Percentiles rank a stretch among this genome's conserved stretches.
Conservation (phyloP, 1,139 yeast species). For the Pichia sp. region DNA sequence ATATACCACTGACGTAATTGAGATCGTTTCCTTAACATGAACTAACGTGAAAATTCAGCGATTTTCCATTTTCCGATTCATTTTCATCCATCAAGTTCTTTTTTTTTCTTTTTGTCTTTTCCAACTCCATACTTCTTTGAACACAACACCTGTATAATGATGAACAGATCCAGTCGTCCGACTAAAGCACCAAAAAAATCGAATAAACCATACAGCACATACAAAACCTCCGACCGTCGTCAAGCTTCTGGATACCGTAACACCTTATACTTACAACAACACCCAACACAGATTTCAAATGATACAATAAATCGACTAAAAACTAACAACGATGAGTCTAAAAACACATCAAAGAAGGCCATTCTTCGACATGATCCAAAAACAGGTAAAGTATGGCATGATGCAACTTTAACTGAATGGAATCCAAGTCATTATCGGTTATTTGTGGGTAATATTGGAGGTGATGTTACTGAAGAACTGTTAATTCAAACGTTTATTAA, state of each 20-base stretch:
- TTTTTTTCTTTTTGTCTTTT: too few species aligned
- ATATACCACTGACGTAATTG: too few species aligned
- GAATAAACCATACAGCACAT: conserved; percentile 22
- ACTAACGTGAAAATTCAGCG: too few species aligned
- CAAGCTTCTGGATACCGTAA: conserved; percentile 42
- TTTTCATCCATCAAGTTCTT: too few species aligned
- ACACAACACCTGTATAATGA: too few species aligned
- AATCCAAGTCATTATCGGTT: conserved; percentile 52
- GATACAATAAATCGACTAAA: conserved; percentile 4
- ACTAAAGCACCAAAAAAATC: conserved; percentile 7
- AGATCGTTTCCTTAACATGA: too few species aligned
- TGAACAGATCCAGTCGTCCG: neutral
- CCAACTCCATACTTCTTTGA: too few species aligned
- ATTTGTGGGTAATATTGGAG: conserved; percentile 70
- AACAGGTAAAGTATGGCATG: conserved; percentile 42
- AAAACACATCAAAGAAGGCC: conserved; percentile 9
- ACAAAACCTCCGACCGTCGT: conserved; percentile 48
- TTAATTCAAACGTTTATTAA: conserved; percentile 46
- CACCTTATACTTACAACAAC: conserved; percentile 33
- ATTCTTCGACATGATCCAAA: conserved; percentile 19
- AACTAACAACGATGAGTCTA: neutral
- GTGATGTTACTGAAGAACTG: conserved; percentile 57
- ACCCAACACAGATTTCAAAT: conserved; percentile 15
- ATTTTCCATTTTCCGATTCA: too few species aligned
- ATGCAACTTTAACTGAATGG: conserved; percentile 38